Conservation (phyloP, 768 basidiomycete species). For the Boletus reticuloceps region DNA sequence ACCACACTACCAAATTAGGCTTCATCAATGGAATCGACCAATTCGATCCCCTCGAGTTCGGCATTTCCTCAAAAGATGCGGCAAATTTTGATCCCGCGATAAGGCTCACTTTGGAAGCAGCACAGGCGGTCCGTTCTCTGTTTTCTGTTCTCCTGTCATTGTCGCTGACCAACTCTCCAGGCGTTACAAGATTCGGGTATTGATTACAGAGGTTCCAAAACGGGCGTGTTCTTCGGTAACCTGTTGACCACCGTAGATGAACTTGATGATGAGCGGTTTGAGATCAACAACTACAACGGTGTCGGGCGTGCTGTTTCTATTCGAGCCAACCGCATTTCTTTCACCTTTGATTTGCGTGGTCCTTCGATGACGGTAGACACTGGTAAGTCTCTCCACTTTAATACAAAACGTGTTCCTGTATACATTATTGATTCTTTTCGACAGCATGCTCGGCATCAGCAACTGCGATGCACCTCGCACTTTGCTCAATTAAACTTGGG, state of each 20-base stretch:
- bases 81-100: conserved; percentile 31
- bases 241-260: conserved; percentile 27
- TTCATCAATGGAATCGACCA: conserved; percentile 32
- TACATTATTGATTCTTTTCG: neutral
- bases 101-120: conserved; percentile 29
- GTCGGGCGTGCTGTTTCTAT: conserved; percentile 31
- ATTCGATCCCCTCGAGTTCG: conserved; percentile 35
- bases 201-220: conserved; percentile 40
- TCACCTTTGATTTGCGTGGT: conserved; percentile 37
- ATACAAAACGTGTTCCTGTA: neutral
- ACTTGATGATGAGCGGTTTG: conserved; percentile 27
- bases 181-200: conserved; percentile 48
- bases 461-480: conserved; percentile 47
- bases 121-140: conserved; percentile 23
- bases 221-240: conserved; percentile 42
- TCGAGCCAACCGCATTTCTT: conserved; percentile 34
- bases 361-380: conserved; percentile 48
- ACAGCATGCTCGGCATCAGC: conserved; percentile 44
- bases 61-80: conserved; percentile 32
- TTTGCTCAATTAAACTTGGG: conserved; percentile 41
- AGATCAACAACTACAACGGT: conserved; percentile 28
- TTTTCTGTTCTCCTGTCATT: neutral
- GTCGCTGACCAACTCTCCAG: neutral
- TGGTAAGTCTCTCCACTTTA: conserved; percentile 5
- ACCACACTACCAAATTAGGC: conserved; percentile 27